Evolutionary conservation across 129 eudicot genomes (phyloP).

Genomic region (Gnaphalium uliginosum): DNA sequence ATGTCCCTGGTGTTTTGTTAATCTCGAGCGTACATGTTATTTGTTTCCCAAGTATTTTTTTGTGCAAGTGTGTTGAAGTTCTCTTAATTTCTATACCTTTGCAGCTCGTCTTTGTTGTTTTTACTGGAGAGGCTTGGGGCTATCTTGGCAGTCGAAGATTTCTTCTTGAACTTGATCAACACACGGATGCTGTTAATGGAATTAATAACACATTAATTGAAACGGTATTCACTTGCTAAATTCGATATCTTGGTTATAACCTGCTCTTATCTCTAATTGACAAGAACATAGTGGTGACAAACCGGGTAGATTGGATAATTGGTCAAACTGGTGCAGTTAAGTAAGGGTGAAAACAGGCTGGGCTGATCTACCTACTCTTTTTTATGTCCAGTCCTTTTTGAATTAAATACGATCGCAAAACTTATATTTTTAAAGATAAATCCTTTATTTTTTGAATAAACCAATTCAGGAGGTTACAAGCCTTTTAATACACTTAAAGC

Average conservation of each 20-base stretch:
- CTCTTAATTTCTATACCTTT: not conserved
- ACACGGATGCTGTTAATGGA: slow-evolving; percentile 65
- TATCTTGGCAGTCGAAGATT: slow-evolving; percentile 96
- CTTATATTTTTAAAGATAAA: not conserved
- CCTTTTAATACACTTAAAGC: slow-evolving; percentile 10
- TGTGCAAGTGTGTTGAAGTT: not conserved
- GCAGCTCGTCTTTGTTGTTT: slow-evolving; percentile 82
- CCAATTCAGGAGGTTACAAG: not conserved
- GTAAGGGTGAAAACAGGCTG: not conserved
- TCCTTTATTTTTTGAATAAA: not conserved
- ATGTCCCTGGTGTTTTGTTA: not conserved
- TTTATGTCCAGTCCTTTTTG: not conserved
- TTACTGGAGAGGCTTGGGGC: slow-evolving; percentile 99
- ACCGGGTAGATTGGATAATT: not conserved
- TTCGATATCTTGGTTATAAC: not conserved
- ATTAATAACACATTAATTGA: slow-evolving; percentile 66
- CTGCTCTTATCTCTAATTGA: not conserved
- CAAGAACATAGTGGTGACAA: not conserved
- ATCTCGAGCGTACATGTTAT: not conserved
- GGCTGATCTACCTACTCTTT: not conserved
- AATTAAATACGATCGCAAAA: not conserved
- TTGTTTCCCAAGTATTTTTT: not conserved
- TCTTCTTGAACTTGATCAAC: slow-evolving; percentile 81
- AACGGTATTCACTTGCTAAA: slow-evolving; percentile 49
- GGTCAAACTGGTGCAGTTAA: not conserved